These are phyloP conservation scores for Carpinus viminea DNA, from an alignment of 306 rosid species.

Conservation along the genomic window DNA sequence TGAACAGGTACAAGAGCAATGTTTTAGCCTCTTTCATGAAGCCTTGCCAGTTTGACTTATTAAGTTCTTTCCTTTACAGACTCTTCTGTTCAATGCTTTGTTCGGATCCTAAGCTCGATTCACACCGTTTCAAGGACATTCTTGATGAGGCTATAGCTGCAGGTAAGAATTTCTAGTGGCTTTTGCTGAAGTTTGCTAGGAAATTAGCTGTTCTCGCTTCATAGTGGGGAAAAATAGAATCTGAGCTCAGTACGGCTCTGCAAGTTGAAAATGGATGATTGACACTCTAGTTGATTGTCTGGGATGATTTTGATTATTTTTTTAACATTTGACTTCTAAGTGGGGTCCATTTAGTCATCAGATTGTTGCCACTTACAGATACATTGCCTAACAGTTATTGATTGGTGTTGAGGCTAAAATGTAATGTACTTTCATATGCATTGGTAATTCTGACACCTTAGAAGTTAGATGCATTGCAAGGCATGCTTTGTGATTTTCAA, in stretches of 20 bases:
- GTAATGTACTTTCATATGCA: background rate
- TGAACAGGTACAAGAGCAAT: slow-evolving; percentile 56
- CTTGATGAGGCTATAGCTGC: slow-evolving; percentile 70
- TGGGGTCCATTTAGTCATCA: background rate
- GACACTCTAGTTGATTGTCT: background rate
- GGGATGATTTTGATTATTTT: background rate
- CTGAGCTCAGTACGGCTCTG: slow-evolving; percentile 7
- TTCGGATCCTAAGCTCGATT: slow-evolving; percentile 86
- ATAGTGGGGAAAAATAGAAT: slow-evolving; percentile 10
- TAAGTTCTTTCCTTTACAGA: slow-evolving; percentile 41
- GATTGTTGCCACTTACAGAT: background rate
- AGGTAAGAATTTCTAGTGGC: slow-evolving; percentile 47
- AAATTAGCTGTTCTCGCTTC: slow-evolving; percentile 14
- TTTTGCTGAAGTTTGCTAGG: slow-evolving; percentile 16
- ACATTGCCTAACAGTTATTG: background rate
- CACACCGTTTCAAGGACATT: slow-evolving; percentile 77
- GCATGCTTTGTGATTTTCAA: slow-evolving; percentile 19
- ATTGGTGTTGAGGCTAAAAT: background rate
- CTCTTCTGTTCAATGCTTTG: slow-evolving; percentile 96
- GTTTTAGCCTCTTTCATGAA: slow-evolving; percentile 13
- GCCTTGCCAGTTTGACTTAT: slow-evolving; percentile 26
- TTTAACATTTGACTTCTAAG: background rate
- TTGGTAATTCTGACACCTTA: background rate
- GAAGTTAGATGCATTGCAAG: slow-evolving; percentile 15
- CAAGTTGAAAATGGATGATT: slow-evolving; percentile 7